Evolutionary conservation across 495 filamentous ascomycete genomes (phyloP), one percentile per base, ranked within the genome.

Genomic region (Tuber melanosporum): DNA sequence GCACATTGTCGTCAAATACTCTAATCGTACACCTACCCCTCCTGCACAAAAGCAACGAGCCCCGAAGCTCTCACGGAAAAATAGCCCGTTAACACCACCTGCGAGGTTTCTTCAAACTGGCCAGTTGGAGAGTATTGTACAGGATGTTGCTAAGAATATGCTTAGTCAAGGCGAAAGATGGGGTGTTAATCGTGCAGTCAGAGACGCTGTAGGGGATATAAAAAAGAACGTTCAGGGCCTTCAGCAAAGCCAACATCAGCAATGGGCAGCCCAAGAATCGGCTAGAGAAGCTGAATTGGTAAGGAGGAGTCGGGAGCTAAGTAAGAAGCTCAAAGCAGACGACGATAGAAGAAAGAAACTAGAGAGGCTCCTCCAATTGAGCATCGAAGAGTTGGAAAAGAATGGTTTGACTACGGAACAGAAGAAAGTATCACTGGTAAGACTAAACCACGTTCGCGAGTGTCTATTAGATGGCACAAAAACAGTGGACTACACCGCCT

Each of bases 131-230:
- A 86, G 88, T 0, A 83, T 99, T 1, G 87, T 99, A 47, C 92
- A 95, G 80, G 93, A 94, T 57, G 94, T 95, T 19, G 94, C 95
- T 7, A 91, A 91, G 80, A 91, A 91, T 57, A 90, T 98, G 22
- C 89, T 97, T 74, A 90, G 92, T 71, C 89, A 91, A 14, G 91
- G 94, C 62, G 94, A 97, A 82, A 89, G 91, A 75, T 93, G 95
- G 84, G 94, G 95, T 5, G 91, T 98, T 45, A 94, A 94, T 78
- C 93, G 94, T 84, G 94, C 93, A 17, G 91, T 99, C 17, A 90
- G 94, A 32, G 94, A 95, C 76, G 95, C 95, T 7, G 89, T 97
- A 74, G 92, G 88, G 20, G 94, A 98, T 85, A 92, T 95, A 4
- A 89, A 87, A 78, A 91, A 88, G 80, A 92, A 91, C 77, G 90